Evolutionary conservation across 305 asterid genomes (phyloP).

Genomic region (Solanum chacoense): DNA sequence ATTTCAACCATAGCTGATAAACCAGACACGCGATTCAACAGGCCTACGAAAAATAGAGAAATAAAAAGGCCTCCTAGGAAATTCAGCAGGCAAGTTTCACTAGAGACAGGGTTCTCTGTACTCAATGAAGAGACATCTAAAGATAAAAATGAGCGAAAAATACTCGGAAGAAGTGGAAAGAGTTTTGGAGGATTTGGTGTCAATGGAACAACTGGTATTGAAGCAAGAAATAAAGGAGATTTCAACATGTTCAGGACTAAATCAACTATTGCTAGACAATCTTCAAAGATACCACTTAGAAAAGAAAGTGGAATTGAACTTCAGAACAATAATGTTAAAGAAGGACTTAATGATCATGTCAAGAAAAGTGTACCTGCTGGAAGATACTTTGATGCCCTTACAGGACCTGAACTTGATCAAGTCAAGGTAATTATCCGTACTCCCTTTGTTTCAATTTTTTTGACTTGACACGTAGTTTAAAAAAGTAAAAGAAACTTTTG

Average conservation of each 20-base stretch:
- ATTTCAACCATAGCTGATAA: slow-evolving; percentile 7
- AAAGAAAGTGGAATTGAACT: slow-evolving; percentile 38
- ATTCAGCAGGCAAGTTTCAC: slow-evolving; percentile 70
- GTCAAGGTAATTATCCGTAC: slow-evolving; percentile 47
- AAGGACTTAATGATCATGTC: slow-evolving; percentile 22
- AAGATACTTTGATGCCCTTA: slow-evolving; percentile 90
- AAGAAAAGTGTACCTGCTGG: slow-evolving; percentile 84
- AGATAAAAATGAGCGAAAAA: slow-evolving; percentile 22
- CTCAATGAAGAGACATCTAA: slow-evolving; percentile 27
- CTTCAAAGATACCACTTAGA: slow-evolving; percentile 37
- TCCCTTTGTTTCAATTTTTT: background rate
- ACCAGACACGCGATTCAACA: slow-evolving; percentile 12
- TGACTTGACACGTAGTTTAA: background rate
- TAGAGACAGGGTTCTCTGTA: slow-evolving; percentile 75
- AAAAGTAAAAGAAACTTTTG: background rate
- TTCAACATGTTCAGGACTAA: slow-evolving; percentile 58
- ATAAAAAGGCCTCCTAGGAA: slow-evolving; percentile 21
- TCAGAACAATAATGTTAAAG: slow-evolving; percentile 14
- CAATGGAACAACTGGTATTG: slow-evolving; percentile 12
- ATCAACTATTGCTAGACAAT: slow-evolving; percentile 49
- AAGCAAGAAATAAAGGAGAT: slow-evolving; percentile 40
- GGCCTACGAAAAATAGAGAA: slow-evolving; percentile 18
- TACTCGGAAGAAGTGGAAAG: slow-evolving; percentile 59
- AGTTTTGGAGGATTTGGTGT: slow-evolving; percentile 68
- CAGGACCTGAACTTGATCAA: slow-evolving; percentile 88